These are phyloP conservation scores for Triadica sebifera DNA, from an alignment of 345 rosid genomes.

Conservation along the genomic window DNA sequence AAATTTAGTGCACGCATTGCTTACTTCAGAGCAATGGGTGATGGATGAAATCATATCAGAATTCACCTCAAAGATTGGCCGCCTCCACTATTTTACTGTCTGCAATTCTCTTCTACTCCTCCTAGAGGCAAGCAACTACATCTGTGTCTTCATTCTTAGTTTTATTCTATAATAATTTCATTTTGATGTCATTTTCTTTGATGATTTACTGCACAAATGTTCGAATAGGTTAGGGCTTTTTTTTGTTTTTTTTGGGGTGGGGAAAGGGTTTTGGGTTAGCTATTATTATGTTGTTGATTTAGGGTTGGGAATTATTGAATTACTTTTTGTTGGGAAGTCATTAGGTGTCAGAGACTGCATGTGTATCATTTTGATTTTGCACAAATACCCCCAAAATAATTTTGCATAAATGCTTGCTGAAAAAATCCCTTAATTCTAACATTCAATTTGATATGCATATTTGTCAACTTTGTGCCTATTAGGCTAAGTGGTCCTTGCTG, in stretches of 20 bases:
- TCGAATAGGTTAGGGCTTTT: conserved; percentile 5
- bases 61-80: conserved; percentile 51
- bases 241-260: background rate
- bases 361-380: background rate
- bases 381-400: background rate
- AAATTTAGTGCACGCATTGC: conserved; percentile 36
- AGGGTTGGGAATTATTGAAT: background rate
- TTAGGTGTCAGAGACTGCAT: background rate
- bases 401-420: background rate
- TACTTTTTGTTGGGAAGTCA: background rate
- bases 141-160: background rate
- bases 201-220: background rate
- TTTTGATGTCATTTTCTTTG: background rate
- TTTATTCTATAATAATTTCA: background rate
- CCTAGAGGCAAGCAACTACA: conserved; percentile 43
- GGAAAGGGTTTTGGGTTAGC: background rate
- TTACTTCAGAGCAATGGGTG: conserved; percentile 53
- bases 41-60: conserved; percentile 54
- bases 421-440: background rate
- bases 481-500: background rate
- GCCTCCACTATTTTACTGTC: conserved; percentile 39
- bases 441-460: background rate
- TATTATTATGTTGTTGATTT: background rate
- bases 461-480: background rate
- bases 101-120: conserved; percentile 58